Evolutionary conservation across 2,329 filamentous ascomycete species (phyloP).

Genomic region (Exophiala phaeomuriformis): DNA sequence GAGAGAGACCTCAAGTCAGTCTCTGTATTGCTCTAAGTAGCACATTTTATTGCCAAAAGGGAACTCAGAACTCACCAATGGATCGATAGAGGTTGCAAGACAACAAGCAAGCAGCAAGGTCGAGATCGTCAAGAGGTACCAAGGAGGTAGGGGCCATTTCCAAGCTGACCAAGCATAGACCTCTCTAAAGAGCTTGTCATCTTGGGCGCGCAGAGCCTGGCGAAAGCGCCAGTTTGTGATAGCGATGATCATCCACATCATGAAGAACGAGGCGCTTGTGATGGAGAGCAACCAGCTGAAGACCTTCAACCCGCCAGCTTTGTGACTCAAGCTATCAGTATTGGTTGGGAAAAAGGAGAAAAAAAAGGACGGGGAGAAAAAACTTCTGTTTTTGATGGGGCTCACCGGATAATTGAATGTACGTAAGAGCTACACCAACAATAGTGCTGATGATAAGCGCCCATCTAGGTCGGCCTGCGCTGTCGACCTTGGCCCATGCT

Average conservation of each 20-base stretch:
- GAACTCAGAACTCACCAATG: constrained; percentile 5
- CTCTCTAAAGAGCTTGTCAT: constrained; percentile 27
- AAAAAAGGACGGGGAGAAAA: too few species aligned
- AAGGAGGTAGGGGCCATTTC: constrained; percentile 30
- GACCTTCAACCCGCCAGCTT: constrained; percentile 18
- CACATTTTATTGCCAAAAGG: neutral
- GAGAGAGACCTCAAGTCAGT: neutral
- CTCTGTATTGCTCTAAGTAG: too few species aligned
- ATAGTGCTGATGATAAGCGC: constrained; percentile 29
- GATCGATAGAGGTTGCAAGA: constrained; percentile 14
- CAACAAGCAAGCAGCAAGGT: constrained; percentile 22
- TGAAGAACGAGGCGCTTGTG: constrained; percentile 32
- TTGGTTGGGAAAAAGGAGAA: neutral
- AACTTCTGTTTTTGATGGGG: too few species aligned
- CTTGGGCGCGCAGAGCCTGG: constrained; percentile 27
- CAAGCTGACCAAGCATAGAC: constrained; percentile 30
- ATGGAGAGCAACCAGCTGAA: constrained; percentile 30
- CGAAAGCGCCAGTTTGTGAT: constrained; percentile 32
- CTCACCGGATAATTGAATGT: constrained; percentile 30
- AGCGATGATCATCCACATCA: constrained; percentile 33
- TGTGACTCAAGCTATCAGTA: neutral
- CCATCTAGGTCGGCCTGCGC: constrained; percentile 29
- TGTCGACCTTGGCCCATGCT: constrained; percentile 29
- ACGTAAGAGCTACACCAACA: constrained; percentile 28
- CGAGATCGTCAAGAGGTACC: constrained; percentile 27